phyloP scores from a whole-genome alignment of 495 filamentous ascomycete genomes.

The Hypoxylon lienhwacheense region DNA sequence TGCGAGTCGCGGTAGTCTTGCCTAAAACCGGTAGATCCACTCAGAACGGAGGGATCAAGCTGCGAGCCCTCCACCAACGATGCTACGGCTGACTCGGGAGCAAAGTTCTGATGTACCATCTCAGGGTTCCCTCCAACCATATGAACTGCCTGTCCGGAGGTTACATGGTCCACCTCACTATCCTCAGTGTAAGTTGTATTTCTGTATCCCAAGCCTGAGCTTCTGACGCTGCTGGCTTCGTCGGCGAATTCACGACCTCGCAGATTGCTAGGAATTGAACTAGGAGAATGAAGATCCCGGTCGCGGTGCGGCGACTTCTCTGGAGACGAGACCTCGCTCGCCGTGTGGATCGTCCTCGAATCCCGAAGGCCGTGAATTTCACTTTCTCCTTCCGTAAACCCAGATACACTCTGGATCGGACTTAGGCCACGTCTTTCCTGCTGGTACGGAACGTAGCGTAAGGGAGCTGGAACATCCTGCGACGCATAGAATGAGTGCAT shows the following conservation, averaged over 20 bases:
- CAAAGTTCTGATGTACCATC: conserved; percentile 68
- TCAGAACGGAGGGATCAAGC: conserved; percentile 75
- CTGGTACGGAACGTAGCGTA: conserved; percentile 60
- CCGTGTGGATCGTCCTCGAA: conserved; percentile 50
- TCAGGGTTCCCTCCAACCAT: conserved; percentile 71
- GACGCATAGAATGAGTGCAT: conserved; percentile 52
- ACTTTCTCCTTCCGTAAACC: conserved; percentile 60
- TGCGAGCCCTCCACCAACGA: conserved; percentile 84
- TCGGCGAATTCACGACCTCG: conserved; percentile 46
- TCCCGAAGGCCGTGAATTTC: conserved; percentile 52
- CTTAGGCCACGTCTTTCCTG: conserved; percentile 68
- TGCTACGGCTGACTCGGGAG: conserved; percentile 83
- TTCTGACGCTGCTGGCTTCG: conserved; percentile 45
- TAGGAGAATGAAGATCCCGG: conserved; percentile 39
- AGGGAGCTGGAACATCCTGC: conserved; percentile 57
- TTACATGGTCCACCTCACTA: conserved; percentile 64
- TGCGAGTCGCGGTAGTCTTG: conserved; percentile 43
- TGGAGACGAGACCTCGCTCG: conserved; percentile 47
- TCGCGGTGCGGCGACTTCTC: conserved; percentile 43
- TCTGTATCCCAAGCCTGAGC: conserved; percentile 55
- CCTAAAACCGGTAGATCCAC: conserved; percentile 44
- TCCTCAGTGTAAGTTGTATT: conserved; percentile 68
- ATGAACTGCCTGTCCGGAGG: conserved; percentile 68
- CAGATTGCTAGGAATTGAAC: conserved; percentile 46
- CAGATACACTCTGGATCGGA: conserved; percentile 86